A percentile compares a stretch with the other conserved stretches of the same genome.
Conservation (phyloP, 208 protist species). For the Leishmania guyanensis region DNA sequence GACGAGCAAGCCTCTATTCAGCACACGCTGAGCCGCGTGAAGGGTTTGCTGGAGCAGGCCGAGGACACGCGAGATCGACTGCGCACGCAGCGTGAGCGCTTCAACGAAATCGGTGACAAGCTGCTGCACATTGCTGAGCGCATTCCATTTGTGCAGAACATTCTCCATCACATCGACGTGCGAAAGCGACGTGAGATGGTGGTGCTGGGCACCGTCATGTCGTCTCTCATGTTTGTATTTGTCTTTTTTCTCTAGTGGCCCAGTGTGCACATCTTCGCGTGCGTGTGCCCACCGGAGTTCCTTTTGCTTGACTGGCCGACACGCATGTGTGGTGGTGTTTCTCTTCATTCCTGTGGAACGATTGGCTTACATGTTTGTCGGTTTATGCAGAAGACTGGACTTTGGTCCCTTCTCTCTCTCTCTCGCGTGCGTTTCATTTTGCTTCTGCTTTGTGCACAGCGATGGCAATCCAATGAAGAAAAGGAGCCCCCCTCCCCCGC, state of each 20-base stretch:
- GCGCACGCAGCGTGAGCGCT: conserved; percentile 69
- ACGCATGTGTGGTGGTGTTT: neutral
- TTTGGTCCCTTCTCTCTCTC: neutral
- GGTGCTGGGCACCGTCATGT: conserved; percentile 62
- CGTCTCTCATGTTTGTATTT: conserved; percentile 61
- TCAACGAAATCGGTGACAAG: conserved; percentile 55
- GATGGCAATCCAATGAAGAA: neutral
- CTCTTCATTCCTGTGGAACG: neutral
- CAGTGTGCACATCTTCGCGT: neutral
- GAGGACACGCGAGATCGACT: conserved; percentile 57
- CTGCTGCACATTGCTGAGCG: conserved; percentile 70
- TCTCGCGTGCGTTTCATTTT: neutral
- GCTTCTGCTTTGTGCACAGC: neutral
- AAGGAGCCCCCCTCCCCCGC: neutral
- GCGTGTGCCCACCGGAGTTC: neutral
- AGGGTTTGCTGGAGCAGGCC: conserved; percentile 66
- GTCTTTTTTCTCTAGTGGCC: conserved; percentile 62
- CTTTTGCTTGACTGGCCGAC: neutral
- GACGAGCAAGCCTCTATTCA: conserved; percentile 78
- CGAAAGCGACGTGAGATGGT: conserved; percentile 67
- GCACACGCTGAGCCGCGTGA: conserved; percentile 66
- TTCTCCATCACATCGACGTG: conserved; percentile 71
- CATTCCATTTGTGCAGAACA: conserved; percentile 72
- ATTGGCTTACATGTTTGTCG: neutral
- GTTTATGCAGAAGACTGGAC: neutral